Base-by-base conservation (phyloP, 108 stramenopile genomes). In the Nitzschia sp. region DNA sequence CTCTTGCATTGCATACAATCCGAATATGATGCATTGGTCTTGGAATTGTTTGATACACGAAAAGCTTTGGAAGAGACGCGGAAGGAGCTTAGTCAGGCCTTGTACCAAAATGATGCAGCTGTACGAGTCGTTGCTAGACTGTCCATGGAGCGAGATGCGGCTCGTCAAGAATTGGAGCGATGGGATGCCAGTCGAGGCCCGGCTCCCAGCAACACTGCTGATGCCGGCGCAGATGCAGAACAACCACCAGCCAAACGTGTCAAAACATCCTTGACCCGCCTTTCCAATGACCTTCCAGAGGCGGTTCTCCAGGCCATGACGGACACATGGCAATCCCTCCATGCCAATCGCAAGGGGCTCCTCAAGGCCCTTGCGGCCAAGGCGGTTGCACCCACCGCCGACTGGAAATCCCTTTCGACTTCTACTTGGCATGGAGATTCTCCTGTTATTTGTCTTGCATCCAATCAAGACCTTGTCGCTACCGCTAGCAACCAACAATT, bases 31-130 rank as follows among this genome's bases (percentile, higher is more conserved):
- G 81, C 87, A 7, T 51, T 96, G 19, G 75, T 96, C 20, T 68
- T 98, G 41, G 97, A 97, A 67, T 67, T 92, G 38, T 93, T 90
- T 70, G 89, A 90, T 51, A 89, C 95, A 0, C 75, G 87, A 10
- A 80, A 85, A 65, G 78, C 87, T 20, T 67, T 98, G 26, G 89
- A 97, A 59, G 86, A 89, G 43, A 95, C 96, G 8, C 80, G 96
- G 24, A 67, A 79, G 10, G 94, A 98, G 54, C 72, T 98, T 25
- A 80, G 84, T 39, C 80, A 87, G 52, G 94, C 96, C 11, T 73
- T 98, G 64, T 98, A 97, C 80, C 96, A 98, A 78, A 94, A 96
- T 69, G 97, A 98, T 80, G 96, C 96, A 11, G 95, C 96, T 15
- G 86, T 96, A 21, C 76, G 96, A 22, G 97, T 98, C 8, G 84